Conservation (phyloP, 1,139 yeast genomes). For the Taiozyma onychis region DNA sequence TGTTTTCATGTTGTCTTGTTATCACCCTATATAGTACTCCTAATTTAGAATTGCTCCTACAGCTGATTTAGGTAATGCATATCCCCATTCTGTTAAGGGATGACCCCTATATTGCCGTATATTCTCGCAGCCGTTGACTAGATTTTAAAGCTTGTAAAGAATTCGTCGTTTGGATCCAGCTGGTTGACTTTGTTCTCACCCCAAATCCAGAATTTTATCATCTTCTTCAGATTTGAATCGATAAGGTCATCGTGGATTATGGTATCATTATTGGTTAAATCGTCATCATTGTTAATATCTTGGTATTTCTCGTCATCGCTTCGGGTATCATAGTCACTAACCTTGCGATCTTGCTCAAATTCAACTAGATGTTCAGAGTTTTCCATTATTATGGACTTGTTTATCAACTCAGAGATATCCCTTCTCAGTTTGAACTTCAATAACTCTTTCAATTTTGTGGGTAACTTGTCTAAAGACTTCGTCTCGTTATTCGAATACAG, state of each 20-base stretch:
- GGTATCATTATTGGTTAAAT: conserved; percentile 15
- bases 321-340: conserved; percentile 3
- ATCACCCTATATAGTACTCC: neutral
- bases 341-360: conserved; percentile 1
- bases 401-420: conserved; percentile 55
- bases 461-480: conserved; percentile 34
- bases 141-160: neutral
- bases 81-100: neutral
- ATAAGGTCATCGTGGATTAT: conserved; percentile 14
- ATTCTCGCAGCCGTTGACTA: neutral
- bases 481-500: conserved; percentile 35
- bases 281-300: conserved; percentile 6
- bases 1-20: neutral
- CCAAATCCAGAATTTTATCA: conserved; percentile 57
- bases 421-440: conserved; percentile 50
- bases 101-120: neutral
- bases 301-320: conserved; percentile 7
- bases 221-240: conserved; percentile 46
- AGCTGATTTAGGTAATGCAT: neutral
- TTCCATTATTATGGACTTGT: conserved; percentile 31
- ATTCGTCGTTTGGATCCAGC: neutral
- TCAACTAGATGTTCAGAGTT: conserved; percentile 4
- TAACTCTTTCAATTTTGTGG: conserved; percentile 44
- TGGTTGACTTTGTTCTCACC: conserved; percentile 45
- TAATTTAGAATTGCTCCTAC: neutral